Evolutionary conservation across 1,284 basidiomycete species (phyloP).

Genomic region (Meira miltonrushii): DNA sequence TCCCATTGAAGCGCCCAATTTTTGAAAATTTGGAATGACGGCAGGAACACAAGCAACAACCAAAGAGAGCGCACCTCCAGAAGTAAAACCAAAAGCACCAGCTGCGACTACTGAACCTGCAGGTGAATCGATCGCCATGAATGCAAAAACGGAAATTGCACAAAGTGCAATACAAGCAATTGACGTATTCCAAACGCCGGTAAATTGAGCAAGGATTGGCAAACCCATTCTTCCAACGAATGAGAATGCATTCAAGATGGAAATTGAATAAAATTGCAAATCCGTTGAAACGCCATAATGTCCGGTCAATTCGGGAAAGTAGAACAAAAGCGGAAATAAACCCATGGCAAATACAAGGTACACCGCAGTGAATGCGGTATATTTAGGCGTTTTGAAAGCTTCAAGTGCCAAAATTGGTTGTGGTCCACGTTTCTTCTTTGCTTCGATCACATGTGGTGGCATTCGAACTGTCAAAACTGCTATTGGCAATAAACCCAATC

Average conservation of each 20-base stretch:
- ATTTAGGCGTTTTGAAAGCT: background rate
- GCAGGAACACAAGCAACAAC: background rate
- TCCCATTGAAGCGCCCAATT: slow-evolving; percentile 1
- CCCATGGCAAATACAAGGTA: background rate
- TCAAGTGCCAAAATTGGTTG: background rate
- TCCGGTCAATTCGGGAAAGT: background rate
- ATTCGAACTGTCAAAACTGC: background rate
- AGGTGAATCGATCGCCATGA: background rate
- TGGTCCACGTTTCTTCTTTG: background rate
- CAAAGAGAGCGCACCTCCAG: slow-evolving; percentile 1
- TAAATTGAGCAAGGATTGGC: background rate
- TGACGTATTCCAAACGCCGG: background rate
- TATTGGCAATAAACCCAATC: background rate
- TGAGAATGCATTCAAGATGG: slow-evolving; percentile 3
- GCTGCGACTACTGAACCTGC: background rate
- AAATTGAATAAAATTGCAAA: slow-evolving; percentile 4
- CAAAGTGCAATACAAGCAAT: background rate
- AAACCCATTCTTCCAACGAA: background rate
- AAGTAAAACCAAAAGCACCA: background rate
- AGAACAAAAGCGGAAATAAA: background rate
- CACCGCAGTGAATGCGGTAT: background rate
- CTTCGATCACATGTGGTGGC: background rate
- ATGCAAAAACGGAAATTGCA: background rate
- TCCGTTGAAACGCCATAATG: background rate
- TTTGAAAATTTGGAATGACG: background rate